Evolutionary conservation across 345 rosid species (phyloP).

Genomic region (Eucalyptus curtisii): DNA sequence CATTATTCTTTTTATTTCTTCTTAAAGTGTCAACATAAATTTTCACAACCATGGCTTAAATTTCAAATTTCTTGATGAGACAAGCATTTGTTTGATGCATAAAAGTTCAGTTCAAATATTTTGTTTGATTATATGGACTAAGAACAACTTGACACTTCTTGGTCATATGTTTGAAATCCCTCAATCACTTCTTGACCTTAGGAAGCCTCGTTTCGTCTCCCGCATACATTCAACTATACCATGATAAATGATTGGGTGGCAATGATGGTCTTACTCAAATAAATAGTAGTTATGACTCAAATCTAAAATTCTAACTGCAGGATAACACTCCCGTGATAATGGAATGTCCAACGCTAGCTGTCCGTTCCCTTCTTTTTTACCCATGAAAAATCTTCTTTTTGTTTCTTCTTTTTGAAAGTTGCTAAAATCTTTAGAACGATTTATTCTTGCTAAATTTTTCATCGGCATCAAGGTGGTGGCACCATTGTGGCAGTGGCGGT

Average conservation of each 20-base stretch:
- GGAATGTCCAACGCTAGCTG: background rate
- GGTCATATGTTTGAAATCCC: background rate
- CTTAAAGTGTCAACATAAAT: background rate
- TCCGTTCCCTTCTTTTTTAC: background rate
- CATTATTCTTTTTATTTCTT: background rate
- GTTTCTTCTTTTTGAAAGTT: background rate
- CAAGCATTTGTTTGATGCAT: background rate
- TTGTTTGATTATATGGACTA: background rate
- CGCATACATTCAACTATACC: background rate
- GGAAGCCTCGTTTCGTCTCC: background rate
- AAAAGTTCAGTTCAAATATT: background rate
- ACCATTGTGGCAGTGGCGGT: background rate
- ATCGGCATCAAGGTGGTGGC: background rate
- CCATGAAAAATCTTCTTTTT: background rate
- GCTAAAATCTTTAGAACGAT: background rate
- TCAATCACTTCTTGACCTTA: background rate
- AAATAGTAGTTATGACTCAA: fast-evolving
- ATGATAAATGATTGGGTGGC: background rate
- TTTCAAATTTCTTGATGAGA: background rate
- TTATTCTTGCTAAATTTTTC: background rate
- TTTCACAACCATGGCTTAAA: background rate
- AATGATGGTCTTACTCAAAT: background rate
- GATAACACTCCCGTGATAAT: background rate
- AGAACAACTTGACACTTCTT: background rate
- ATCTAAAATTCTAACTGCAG: background rate